These are phyloP conservation scores for Wickerhamiella azymoides DNA, from an alignment of 805 yeast genomes.

Conservation along the genomic window DNA sequence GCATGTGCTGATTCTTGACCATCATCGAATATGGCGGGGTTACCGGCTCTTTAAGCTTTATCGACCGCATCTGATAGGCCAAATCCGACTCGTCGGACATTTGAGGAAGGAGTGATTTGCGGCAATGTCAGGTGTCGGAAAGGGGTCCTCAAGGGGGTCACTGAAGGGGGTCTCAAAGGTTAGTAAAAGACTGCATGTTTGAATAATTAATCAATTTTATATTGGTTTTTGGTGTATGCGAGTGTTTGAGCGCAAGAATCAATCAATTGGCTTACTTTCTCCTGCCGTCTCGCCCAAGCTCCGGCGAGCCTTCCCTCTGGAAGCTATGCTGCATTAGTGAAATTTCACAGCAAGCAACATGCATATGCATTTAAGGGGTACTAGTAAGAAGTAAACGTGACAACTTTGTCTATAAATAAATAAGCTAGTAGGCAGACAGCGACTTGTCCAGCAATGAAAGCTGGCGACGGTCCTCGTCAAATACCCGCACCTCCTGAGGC, in stretches of 20 bases:
- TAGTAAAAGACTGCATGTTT: background rate
- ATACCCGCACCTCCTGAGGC: background rate
- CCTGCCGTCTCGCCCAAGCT: too few relatives aligned
- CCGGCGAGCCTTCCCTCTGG: too few relatives aligned
- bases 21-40: slow-evolving; percentile 7
- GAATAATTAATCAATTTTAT: background rate
- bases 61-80: background rate
- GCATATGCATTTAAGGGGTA: too few relatives aligned
- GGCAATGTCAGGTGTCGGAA: background rate
- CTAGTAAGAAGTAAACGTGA: background rate
- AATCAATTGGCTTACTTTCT: too few relatives aligned
- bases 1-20: slow-evolving; percentile 4
- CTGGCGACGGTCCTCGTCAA: slow-evolving; percentile 11
- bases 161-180: background rate
- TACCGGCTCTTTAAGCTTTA: slow-evolving; percentile 7
- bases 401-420: background rate
- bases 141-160: background rate
- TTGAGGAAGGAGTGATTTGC: background rate
- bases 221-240: too few relatives aligned
- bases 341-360: too few relatives aligned
- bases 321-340: too few relatives aligned
- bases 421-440: slow-evolving; percentile 3
- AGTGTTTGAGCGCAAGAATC: too few relatives aligned
- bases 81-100: slow-evolving; percentile 5
- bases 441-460: slow-evolving; percentile 9